Evolutionary conservation across 2,329 filamentous ascomycete species (phyloP).

Genomic region (Aspergillus jensenii): DNA sequence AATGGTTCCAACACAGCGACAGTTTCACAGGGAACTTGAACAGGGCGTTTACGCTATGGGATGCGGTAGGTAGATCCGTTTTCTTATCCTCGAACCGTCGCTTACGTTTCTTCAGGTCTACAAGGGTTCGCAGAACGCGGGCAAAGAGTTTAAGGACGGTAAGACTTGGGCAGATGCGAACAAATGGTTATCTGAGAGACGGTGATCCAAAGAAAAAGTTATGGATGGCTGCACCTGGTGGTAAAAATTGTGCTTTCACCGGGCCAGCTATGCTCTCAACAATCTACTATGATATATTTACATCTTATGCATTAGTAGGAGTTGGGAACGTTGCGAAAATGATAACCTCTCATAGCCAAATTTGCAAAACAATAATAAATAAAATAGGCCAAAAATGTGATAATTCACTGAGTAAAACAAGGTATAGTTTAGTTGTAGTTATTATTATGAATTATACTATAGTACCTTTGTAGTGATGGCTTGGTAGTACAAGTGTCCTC

Average conservation of each 20-base stretch:
- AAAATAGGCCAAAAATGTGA: not conserved
- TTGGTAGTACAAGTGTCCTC: slow-evolving; percentile 33
- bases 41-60: slow-evolving; percentile 63
- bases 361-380: not conserved
- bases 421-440: too few relatives aligned
- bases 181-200: slow-evolving; percentile 53
- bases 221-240: not conserved
- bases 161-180: slow-evolving; percentile 61
- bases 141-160: slow-evolving; percentile 52
- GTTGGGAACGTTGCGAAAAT: slow-evolving; percentile 1
- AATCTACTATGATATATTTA: slow-evolving; percentile 1
- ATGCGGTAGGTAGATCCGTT: slow-evolving; percentile 54
- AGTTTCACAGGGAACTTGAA: slow-evolving; percentile 60
- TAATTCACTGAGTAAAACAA: not conserved
- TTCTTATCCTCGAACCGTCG: not conserved
- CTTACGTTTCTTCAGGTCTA: slow-evolving; percentile 49
- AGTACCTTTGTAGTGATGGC: too few relatives aligned
- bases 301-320: slow-evolving; percentile 11
- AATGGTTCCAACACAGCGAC: slow-evolving; percentile 62
- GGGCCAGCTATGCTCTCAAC: not conserved
- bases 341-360: not conserved
- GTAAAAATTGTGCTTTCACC: not conserved
- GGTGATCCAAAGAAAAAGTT: slow-evolving; percentile 24
- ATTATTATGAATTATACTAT: too few relatives aligned
- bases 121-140: slow-evolving; percentile 56